phyloP scores from a whole-genome alignment of 257 asterid genomes.

The Lithospermum erythrorhizon region DNA sequence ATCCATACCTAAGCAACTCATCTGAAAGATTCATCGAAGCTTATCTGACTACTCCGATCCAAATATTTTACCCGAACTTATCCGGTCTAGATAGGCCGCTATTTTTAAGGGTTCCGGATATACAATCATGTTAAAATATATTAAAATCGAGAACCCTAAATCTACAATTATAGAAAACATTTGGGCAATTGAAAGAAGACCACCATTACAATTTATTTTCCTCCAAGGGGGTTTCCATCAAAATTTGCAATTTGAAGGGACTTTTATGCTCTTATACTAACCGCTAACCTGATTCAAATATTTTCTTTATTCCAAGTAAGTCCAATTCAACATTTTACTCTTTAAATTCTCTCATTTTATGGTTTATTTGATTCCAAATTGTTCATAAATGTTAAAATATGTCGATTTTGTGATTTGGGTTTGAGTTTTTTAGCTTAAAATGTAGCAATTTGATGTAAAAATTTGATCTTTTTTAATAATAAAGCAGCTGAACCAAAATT shows the following conservation, averaged over 20 bases:
- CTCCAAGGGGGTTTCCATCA: conserved; percentile 15
- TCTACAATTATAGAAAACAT: conserved; percentile 25
- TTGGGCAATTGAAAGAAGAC: not conserved
- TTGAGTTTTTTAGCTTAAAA: not conserved
- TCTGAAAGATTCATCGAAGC: too few relatives aligned
- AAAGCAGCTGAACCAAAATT: too few relatives aligned
- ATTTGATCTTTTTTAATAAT: too few relatives aligned
- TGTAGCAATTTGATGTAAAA: not conserved
- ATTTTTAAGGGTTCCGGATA: too few relatives aligned
- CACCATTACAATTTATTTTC: too few relatives aligned
- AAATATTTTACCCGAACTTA: too few relatives aligned
- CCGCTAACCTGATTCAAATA: not conserved
- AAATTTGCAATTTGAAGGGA: conserved; percentile 22
- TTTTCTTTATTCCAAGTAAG: not conserved
- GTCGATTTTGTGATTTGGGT: not conserved
- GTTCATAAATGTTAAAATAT: not conserved
- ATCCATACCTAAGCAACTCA: too few relatives aligned
- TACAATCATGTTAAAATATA: too few relatives aligned
- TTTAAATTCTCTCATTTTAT: not conserved
- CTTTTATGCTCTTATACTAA: conserved; percentile 1
- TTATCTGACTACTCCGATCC: too few relatives aligned
- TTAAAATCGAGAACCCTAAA: not conserved
- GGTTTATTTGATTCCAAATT: not conserved
- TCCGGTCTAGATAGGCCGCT: too few relatives aligned
- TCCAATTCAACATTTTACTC: not conserved